These are phyloP conservation scores for Globisporangium ultimum DNA, from an alignment of 352 stramenopile genomes.

Conservation along the genomic window DNA sequence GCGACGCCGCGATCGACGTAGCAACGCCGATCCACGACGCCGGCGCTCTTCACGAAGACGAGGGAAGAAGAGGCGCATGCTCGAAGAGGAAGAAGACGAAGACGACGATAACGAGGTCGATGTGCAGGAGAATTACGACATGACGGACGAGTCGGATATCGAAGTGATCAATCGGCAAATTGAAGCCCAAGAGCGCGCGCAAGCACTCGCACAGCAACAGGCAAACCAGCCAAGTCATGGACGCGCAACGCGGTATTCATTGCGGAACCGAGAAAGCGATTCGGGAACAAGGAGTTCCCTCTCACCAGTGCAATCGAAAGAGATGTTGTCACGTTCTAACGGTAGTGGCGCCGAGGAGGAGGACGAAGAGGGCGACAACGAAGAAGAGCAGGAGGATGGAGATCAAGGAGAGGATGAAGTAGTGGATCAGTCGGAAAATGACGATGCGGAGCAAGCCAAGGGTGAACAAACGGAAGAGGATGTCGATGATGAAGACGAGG, in stretches of 20 bases:
- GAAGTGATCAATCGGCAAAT: conserved; percentile 53
- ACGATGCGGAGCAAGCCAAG: conserved; percentile 21
- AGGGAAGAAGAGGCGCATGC: conserved; percentile 17
- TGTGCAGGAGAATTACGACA: conserved; percentile 26
- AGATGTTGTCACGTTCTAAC: neutral
- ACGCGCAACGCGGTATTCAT: conserved; percentile 46
- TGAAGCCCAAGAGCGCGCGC: conserved; percentile 36
- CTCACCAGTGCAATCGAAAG: conserved; percentile 26
- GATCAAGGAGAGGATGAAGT: conserved; percentile 14
- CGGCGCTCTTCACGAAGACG: neutral
- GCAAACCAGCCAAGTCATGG: conserved; percentile 16
- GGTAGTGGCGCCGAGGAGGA: conserved; percentile 15
- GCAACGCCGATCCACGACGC: conserved; percentile 7
- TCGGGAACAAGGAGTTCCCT: conserved; percentile 16
- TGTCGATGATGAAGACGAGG: conserved; percentile 20
- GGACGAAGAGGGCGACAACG: conserved; percentile 23
- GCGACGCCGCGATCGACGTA: conserved; percentile 10
- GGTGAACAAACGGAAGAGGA: conserved; percentile 23
- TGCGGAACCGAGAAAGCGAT: conserved; percentile 51
- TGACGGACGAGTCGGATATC: conserved; percentile 46
- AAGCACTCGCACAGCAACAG: conserved; percentile 21
- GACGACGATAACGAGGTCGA: conserved; percentile 21
- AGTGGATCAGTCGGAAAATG: conserved; percentile 18
- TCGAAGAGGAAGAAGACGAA: conserved; percentile 25
- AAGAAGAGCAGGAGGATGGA: conserved; percentile 21